phyloP scores from a whole-genome alignment of 148 eudicot genomes.

The Salicornia ramosissima region DNA sequence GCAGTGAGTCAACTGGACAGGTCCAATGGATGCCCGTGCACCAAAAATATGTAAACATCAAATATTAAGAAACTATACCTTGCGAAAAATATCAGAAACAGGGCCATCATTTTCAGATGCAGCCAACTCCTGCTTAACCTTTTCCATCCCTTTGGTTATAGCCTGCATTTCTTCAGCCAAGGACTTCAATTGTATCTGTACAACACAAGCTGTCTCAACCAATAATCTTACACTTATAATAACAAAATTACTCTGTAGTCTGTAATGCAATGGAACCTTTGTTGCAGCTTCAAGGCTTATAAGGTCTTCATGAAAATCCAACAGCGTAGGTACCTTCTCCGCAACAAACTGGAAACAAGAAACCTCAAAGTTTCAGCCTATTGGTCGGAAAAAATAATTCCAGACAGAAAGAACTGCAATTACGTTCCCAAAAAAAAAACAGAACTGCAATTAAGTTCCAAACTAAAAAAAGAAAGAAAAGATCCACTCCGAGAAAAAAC shows the following conservation, averaged over 20 bases:
- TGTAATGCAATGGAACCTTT: constrained; percentile 46
- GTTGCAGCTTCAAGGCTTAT: constrained; percentile 77
- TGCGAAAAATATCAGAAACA: constrained; percentile 70
- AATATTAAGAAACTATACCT: constrained; percentile 37
- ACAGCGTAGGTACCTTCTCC: constrained; percentile 56
- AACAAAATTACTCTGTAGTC: too few relatives aligned
- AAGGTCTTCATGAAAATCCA: constrained; percentile 76
- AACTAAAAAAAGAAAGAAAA: too few relatives aligned
- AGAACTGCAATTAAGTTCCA: too few relatives aligned
- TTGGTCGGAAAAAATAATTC: neutral
- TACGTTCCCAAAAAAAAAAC: neutral
- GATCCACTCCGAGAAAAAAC: too few relatives aligned
- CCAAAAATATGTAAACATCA: neutral
- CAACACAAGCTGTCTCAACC: constrained; percentile 14
- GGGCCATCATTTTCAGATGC: constrained; percentile 93
- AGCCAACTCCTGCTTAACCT: constrained; percentile 73
- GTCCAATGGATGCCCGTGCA: neutral
- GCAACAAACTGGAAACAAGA: constrained; percentile 51
- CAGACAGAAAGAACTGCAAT: neutral
- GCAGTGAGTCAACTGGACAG: neutral
- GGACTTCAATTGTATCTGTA: constrained; percentile 92
- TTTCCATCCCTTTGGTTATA: constrained; percentile 78
- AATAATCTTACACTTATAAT: constrained; percentile 14
- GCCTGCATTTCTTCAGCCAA: constrained; percentile 99
- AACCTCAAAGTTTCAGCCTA: neutral